Conservation (phyloP, 257 asterid species). For the Solanum arcanum region DNA sequence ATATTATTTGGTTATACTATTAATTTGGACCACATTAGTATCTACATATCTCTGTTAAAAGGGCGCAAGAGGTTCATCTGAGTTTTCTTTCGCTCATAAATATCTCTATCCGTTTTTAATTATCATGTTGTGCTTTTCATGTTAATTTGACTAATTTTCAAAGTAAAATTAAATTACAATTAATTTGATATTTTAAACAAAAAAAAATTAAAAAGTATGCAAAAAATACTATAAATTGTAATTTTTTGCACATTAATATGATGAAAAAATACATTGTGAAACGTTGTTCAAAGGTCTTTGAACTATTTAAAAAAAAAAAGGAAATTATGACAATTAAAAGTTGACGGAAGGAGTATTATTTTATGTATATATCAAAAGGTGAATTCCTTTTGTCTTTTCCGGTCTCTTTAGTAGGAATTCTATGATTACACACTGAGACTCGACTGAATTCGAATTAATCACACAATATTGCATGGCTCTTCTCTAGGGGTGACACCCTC, state of each 20-base stretch:
- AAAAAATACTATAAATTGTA: too few relatives aligned
- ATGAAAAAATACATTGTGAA: too few relatives aligned
- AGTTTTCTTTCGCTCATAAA: not conserved
- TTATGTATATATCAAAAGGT: not conserved
- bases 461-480: not conserved
- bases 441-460: not conserved
- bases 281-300: not conserved
- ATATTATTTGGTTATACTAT: not conserved
- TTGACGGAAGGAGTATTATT: not conserved
- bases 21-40: not conserved
- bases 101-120: too few relatives aligned
- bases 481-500: not conserved
- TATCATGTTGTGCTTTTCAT: not conserved
- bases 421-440: too few relatives aligned
- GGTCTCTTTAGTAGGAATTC: too few relatives aligned
- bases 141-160: too few relatives aligned
- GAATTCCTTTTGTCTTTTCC: not conserved
- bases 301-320: not conserved
- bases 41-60: too few relatives aligned
- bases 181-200: too few relatives aligned
- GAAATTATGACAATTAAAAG: not conserved
- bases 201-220: too few relatives aligned
- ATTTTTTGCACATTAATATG: too few relatives aligned
- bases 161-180: too few relatives aligned
- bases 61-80: not conserved